phyloP scores from a whole-genome alignment of 257 asterid genomes.

The Solanum acaule region DNA sequence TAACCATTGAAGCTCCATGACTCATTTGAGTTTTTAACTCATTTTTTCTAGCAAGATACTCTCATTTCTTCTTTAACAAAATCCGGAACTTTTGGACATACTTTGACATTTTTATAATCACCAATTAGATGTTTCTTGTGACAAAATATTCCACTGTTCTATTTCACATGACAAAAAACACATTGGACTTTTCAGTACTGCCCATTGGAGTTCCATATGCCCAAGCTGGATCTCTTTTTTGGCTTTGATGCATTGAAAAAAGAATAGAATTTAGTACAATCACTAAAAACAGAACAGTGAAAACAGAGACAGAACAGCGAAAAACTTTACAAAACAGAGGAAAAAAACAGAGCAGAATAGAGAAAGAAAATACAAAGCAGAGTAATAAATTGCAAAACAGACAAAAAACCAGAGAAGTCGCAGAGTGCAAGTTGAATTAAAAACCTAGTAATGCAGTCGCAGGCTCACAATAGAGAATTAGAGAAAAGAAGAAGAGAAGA shows the following conservation, averaged over 20 bases:
- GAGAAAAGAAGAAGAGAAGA: not conserved
- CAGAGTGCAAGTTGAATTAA: not conserved
- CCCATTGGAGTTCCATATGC: not conserved
- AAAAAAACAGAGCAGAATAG: not conserved
- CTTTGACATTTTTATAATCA: not conserved
- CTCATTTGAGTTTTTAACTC: not conserved
- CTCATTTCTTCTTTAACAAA: not conserved
- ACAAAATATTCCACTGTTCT: not conserved
- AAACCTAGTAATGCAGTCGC: not conserved
- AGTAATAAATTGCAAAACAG: not conserved
- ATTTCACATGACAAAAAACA: not conserved
- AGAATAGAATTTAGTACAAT: not conserved
- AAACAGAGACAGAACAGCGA: not conserved
- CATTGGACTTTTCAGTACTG: not conserved
- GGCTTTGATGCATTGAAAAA: not conserved
- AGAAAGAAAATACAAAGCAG: not conserved
- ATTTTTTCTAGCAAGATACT: not conserved
- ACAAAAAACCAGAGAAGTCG: not conserved
- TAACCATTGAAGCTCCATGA: not conserved
- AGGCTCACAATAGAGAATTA: not conserved
- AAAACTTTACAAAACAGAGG: not conserved
- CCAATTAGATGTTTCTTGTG: not conserved
- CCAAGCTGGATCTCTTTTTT: not conserved
- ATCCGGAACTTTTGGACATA: not conserved
- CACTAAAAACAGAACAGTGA: not conserved